A percentile compares a stretch with the other conserved stretches of the same genome.
Evolutionary conservation across 2,329 filamentous ascomycete genomes (phyloP).

Genomic region (Graphilbum fragrans): DNA sequence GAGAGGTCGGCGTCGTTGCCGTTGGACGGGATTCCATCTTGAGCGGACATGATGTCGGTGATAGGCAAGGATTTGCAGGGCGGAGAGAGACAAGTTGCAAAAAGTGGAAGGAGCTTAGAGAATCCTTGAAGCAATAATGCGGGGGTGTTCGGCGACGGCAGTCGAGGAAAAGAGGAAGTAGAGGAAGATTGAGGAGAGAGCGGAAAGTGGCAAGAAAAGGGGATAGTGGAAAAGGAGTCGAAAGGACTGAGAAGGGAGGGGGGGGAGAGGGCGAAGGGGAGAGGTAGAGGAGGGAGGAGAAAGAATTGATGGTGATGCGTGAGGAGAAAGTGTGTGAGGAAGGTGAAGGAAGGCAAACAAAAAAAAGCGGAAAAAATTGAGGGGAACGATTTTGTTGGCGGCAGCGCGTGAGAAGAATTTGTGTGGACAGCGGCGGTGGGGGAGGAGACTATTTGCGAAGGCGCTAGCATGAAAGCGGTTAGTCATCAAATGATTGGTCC

Average conservation of each 20-base stretch:
- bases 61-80: slow-evolving; percentile 4
- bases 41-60: slow-evolving; percentile 42
- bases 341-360: not conserved
- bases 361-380: slow-evolving; percentile 7
- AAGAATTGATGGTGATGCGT: not conserved
- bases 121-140: not conserved
- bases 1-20: slow-evolving; percentile 52
- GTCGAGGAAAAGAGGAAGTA: slow-evolving; percentile 6
- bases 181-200: slow-evolving; percentile 11
- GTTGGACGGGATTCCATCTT: slow-evolving; percentile 44
- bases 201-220: slow-evolving; percentile 8
- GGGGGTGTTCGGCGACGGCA: not conserved
- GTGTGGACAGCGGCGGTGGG: slow-evolving; percentile 6
- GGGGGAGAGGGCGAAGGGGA: slow-evolving; percentile 9
- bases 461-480: slow-evolving; percentile 5
- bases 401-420: slow-evolving; percentile 8
- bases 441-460: slow-evolving; percentile 1
- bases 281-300: slow-evolving; percentile 11
- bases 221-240: slow-evolving; percentile 4
- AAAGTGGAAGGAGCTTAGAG: too few species aligned
- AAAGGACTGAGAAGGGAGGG: slow-evolving; percentile 10
- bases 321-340: slow-evolving; percentile 1
- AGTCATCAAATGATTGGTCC: slow-evolving; percentile 7
- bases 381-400: slow-evolving; percentile 5
- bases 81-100: slow-evolving; percentile 10